A percentile compares a stretch with the other conserved stretches of the same genome.
These are phyloP conservation scores for Tetrapisispora taiwanensis DNA, from an alignment of 805 yeast genomes.

Conservation along the genomic window DNA sequence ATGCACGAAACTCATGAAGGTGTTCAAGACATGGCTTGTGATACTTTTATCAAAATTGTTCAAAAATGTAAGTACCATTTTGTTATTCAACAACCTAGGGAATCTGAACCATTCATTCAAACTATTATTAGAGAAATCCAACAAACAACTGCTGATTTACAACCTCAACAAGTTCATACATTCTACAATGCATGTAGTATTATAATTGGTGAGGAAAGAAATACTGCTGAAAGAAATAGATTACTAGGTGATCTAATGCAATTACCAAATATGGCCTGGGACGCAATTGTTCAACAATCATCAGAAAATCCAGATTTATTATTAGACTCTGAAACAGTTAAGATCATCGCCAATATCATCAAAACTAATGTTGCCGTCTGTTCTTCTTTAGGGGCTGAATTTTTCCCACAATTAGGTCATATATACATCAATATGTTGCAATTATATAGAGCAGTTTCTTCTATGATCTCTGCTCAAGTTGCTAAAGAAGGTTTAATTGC, in stretches of 20 bases:
- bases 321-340: constrained; percentile 73
- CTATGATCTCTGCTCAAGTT: constrained; percentile 73
- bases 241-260: constrained; percentile 73
- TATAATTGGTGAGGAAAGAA: constrained; percentile 79
- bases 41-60: constrained; percentile 92
- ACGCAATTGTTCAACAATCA: constrained; percentile 75
- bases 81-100: constrained; percentile 77
- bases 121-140: constrained; percentile 80
- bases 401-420: constrained; percentile 74
- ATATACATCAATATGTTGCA: constrained; percentile 86
- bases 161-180: constrained; percentile 96
- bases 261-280: constrained; percentile 92
- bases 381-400: constrained; percentile 86
- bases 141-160: constrained; percentile 79
- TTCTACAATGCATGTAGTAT: constrained; percentile 96
- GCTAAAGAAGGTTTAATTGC: constrained; percentile 77
- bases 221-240: constrained; percentile 56
- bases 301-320: constrained; percentile 73
- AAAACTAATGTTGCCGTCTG: constrained; percentile 95
- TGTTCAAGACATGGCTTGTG: constrained; percentile 99
- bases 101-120: constrained; percentile 81
- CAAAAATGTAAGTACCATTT: constrained; percentile 92
- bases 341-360: constrained; percentile 84
- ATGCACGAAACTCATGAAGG: constrained; percentile 99
- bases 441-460: constrained; percentile 77